Evolutionary conservation across 2,329 filamentous ascomycete species (phyloP), one percentile per base, ranked within the genome.

Genomic region (Cladosporium sp.): DNA sequence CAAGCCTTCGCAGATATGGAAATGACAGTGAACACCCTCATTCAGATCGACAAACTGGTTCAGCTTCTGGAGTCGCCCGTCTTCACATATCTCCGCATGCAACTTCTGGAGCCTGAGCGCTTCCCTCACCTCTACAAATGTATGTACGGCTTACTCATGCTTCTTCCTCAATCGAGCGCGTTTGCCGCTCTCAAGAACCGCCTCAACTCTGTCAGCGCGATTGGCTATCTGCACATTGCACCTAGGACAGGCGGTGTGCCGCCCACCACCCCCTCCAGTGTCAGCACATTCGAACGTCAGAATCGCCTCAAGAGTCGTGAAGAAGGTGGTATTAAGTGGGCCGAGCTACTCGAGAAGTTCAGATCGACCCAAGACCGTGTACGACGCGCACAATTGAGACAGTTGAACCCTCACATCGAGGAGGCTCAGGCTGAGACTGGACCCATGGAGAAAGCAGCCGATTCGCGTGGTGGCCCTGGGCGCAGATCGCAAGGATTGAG

Each of bases 1-100:
- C 92, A 97, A 70, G 94, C 97, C 50, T 97, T 99, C 90, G 94
- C 91, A 60, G 94, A 99, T 69, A 81, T 99, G 51, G 94, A 99
- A 73, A 97, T 99, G 91, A 97, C 93, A 0, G 94, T 99, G 66
- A 96, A 96, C 67, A 96, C 97, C 75, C 84, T 99, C 58, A 99
- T 99, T 43, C 95, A 99, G 73, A 97, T 99, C 66, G 94, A 99
- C 75, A 99, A 99, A 74, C 82, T 99, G 15, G 94, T 99, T 12
- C 94, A 99, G 73, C 82, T 99, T 15, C 86, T 99, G 39, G 94
- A 99, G 73, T 97, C 92, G 0, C 94, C 94, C 0, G 94, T 99
- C 1, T 99, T 99, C 70, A 99, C 94, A 49, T 99, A 97, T 74
- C 85, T 99, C 49, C 90, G 94, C 43, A 86, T 99, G 52, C 94